Percentiles rank a stretch among this genome's conserved stretches.
Evolutionary conservation across 1,284 basidiomycete genomes (phyloP).

Genomic region (Erythrobasidium hasegawianum): DNA sequence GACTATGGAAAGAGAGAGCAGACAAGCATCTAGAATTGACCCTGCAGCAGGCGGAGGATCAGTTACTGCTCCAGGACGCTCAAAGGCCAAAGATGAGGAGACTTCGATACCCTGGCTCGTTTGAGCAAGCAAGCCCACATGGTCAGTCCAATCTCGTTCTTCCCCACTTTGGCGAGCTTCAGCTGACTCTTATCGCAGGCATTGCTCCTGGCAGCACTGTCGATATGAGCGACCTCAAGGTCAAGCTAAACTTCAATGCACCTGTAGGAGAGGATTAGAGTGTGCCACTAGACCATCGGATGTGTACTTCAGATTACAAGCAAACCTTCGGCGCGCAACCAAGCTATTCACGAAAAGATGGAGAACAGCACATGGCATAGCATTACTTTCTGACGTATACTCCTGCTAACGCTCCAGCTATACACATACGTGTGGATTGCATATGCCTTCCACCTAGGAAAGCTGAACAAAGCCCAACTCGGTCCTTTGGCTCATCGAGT

Average conservation of each 20-base stretch:
- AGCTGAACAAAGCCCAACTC: too few relatives aligned
- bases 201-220: constrained; percentile 50
- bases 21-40: constrained; percentile 51
- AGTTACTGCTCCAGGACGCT: constrained; percentile 50
- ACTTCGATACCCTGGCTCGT: constrained; percentile 50
- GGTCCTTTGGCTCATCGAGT: too few relatives aligned
- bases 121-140: constrained; percentile 25
- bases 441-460: too few relatives aligned
- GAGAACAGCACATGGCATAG: too few relatives aligned
- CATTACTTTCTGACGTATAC: too few relatives aligned
- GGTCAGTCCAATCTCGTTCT: constrained; percentile 9
- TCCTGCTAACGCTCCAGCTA: too few relatives aligned
- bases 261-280: constrained; percentile 3
- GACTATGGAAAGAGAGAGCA: constrained; percentile 44
- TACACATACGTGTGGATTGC: too few relatives aligned
- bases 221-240: constrained; percentile 50
- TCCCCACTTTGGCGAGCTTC: background rate
- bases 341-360: too few relatives aligned
- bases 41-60: constrained; percentile 49
- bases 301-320: too few relatives aligned
- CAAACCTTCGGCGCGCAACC: too few relatives aligned
- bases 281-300: too few relatives aligned
- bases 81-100: constrained; percentile 43
- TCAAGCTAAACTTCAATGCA: constrained; percentile 46
- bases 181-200: constrained; percentile 39